Evolutionary conservation across 2,329 filamentous ascomycete genomes (phyloP), one percentile per base, ranked within the genome.

Genomic region (Colletotrichum chlorophyti): DNA sequence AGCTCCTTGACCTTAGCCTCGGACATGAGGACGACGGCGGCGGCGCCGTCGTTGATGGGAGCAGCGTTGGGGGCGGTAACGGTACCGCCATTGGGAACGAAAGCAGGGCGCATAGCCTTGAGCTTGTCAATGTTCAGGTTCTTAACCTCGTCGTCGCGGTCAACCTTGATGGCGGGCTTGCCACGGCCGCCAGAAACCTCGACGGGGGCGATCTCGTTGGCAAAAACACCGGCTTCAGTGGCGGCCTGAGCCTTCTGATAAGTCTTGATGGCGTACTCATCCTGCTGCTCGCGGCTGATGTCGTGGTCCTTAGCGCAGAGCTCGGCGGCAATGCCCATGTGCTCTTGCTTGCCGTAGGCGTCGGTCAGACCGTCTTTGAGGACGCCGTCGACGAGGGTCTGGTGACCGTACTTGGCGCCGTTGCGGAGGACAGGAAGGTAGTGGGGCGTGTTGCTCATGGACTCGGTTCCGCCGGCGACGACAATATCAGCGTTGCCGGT

Each of bases 391-490:
- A 97, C 83, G 65, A 99, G 83, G 50, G 83, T 87, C 79, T 94
- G 90, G 79, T 98, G 87, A 69, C 95, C 95, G 76, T 96, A 99
- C 80, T 98, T 98, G 76, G 90, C 88, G 66, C 95, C 95, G 65
- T 78, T 89, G 74, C 95, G 91, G 68, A 97, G 83, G 75, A 82
- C 91, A 64, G 93, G 91, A 50, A 97, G 89, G 82, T 99, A 99
- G 82, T 99, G 93, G 48, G 95, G 95, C 52, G 90, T 84, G 81
- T 98, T 98, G 72, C 93, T 97, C 95, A 99, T 99, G 82, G 93
- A 97, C 82, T 99, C 95, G 66, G 94, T 88, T 68, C 95, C 95
- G 71, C 93, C 95, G 65, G 93, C 95, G 60, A 99, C 92, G 64
- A 99, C 88, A 65, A 97, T 89, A 67, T 91, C 89, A 64, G 94